These are phyloP conservation scores for Aspergillus uvarum DNA, from an alignment of 2,329 filamentous ascomycete genomes.

Conservation along the genomic window DNA sequence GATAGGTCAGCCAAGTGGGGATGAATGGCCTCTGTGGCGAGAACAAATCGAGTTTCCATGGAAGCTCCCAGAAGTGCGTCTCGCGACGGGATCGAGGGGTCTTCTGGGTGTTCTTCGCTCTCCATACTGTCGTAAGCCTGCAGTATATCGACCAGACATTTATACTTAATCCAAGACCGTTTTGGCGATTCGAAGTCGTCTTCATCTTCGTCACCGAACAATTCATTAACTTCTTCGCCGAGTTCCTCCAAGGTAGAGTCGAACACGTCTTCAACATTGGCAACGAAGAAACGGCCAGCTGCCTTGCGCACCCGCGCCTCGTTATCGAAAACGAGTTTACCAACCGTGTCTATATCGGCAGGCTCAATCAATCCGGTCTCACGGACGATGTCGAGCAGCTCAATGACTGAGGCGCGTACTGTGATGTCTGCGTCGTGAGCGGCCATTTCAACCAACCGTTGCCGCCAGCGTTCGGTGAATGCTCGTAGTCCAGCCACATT, in stretches of 20 bases:
- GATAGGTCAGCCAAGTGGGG: conserved; percentile 77
- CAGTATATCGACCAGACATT: conserved; percentile 82
- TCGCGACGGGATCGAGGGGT: conserved; percentile 21
- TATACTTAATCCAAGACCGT: conserved; percentile 84
- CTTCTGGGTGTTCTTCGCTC: conserved; percentile 30
- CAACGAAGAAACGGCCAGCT: conserved; percentile 85
- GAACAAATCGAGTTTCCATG: conserved; percentile 76
- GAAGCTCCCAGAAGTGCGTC: conserved; percentile 58
- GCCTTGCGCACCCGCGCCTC: conserved; percentile 83
- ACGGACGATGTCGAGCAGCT: conserved; percentile 77
- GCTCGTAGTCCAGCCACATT: conserved; percentile 75
- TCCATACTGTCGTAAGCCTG: conserved; percentile 74
- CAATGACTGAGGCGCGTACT: conserved; percentile 77
- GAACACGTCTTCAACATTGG: conserved; percentile 79
- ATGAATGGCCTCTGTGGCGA: conserved; percentile 82
- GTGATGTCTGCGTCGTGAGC: conserved; percentile 77
- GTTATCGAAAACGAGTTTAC: conserved; percentile 83
- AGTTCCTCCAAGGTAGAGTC: conserved; percentile 79
- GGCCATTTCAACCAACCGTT: conserved; percentile 88
- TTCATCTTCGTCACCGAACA: conserved; percentile 69
- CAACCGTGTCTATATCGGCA: conserved; percentile 83
- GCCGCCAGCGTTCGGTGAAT: conserved; percentile 89
- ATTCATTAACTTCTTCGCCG: conserved; percentile 75
- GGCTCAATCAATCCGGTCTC: conserved; percentile 85
- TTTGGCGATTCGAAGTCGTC: conserved; percentile 73